Conservation (phyloP, 2,329 filamentous ascomycete species). For the Aphanocladium album region DNA sequence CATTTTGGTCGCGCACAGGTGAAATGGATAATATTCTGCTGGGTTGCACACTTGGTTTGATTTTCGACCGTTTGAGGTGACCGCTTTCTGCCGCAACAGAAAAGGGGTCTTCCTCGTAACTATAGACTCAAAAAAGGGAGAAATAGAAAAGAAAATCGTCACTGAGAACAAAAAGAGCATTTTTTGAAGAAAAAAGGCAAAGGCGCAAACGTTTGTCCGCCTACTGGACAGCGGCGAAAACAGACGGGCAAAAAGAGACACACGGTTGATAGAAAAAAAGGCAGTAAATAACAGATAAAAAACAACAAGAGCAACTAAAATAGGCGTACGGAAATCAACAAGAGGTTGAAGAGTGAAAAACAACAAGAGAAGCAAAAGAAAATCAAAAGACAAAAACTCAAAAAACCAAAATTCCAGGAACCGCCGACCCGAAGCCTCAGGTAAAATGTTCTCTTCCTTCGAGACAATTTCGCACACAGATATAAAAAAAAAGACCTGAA, state of each 20-base stretch:
- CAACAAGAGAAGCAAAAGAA: slow-evolving; percentile 11
- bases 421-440: slow-evolving; percentile 8
- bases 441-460: not conserved
- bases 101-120: not conserved
- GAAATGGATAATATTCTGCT: too few relatives aligned
- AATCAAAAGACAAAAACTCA: not conserved
- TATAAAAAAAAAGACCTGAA: slow-evolving; percentile 12
- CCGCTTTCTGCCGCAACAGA: not conserved
- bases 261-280: not conserved
- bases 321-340: slow-evolving; percentile 7
- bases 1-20: not conserved
- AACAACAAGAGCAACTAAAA: slow-evolving; percentile 1
- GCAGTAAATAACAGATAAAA: not conserved
- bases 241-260: not conserved
- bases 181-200: too few relatives aligned
- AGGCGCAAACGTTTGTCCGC: too few relatives aligned
- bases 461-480: slow-evolving; percentile 9
- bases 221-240: too few relatives aligned
- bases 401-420: slow-evolving; percentile 9
- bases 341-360: slow-evolving; percentile 5
- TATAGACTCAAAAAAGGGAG: not conserved
- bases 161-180: not conserved
- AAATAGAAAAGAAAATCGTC: not conserved
- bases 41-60: not conserved
- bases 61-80: too few relatives aligned